Evolutionary conservation across 163 green algal species (phyloP).

Genomic region (Prototheca cutis): DNA sequence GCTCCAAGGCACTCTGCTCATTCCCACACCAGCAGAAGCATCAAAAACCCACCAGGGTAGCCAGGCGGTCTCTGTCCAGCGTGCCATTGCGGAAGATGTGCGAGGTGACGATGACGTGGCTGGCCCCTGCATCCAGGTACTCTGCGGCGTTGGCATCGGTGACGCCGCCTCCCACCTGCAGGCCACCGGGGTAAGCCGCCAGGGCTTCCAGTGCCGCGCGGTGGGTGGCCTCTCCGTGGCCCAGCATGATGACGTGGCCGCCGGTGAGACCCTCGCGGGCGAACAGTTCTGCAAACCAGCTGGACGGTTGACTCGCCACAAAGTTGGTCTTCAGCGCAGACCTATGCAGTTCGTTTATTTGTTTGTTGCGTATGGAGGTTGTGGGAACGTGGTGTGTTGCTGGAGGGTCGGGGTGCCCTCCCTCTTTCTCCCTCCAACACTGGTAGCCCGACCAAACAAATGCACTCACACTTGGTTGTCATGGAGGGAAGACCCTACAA

Average conservation of each 20-base stretch:
- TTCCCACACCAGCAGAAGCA: background rate
- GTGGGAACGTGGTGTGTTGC: background rate
- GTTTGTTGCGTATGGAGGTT: background rate
- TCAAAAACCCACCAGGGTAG: slow-evolving; percentile 14
- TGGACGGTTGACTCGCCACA: slow-evolving; percentile 68
- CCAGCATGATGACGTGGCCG: slow-evolving; percentile 98
- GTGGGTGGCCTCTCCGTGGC: slow-evolving; percentile 58
- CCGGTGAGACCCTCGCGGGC: slow-evolving; percentile 61
- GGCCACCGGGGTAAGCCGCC: slow-evolving; percentile 62
- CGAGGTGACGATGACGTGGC: slow-evolving; percentile 95
- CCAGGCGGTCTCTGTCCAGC: slow-evolving; percentile 72
- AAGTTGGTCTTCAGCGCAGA: slow-evolving; percentile 84
- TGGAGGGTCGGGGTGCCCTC: background rate
- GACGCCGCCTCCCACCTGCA: slow-evolving; percentile 92
- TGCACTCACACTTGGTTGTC: slow-evolving; percentile 39
- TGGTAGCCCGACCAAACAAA: background rate
- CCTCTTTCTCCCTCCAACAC: background rate
- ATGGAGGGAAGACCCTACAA: slow-evolving; percentile 86
- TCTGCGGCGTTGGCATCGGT: slow-evolving; percentile 65
- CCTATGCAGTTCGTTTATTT: background rate
- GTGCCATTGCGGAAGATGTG: slow-evolving; percentile 82
- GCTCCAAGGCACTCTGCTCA: no score
- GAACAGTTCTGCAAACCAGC: slow-evolving; percentile 86
- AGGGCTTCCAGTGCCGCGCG: slow-evolving; percentile 66
- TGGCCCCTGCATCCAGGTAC: slow-evolving; percentile 85